These are phyloP conservation scores for Tricholomella constricta DNA, from an alignment of 768 basidiomycete genomes.

Conservation along the genomic window DNA sequence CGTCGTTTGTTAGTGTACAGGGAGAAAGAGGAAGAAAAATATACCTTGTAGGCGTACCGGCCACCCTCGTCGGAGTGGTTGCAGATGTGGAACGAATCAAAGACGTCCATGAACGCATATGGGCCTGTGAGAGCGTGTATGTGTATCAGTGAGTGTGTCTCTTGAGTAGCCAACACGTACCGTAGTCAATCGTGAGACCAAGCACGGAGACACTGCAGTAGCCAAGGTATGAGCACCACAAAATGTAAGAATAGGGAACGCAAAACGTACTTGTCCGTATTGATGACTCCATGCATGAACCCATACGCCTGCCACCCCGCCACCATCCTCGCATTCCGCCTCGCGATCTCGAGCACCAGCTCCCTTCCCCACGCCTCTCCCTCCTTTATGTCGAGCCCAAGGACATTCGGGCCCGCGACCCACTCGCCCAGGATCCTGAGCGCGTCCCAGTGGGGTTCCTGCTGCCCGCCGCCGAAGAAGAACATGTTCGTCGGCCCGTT, in stretches of 20 bases:
- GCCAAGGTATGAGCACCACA: too few relatives aligned
- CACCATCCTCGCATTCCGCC: constrained; percentile 88
- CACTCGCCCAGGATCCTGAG: constrained; percentile 77
- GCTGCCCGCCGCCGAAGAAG: constrained; percentile 80
- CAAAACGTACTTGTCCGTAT: constrained; percentile 81
- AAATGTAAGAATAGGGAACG: neutral
- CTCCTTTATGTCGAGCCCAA: constrained; percentile 48
- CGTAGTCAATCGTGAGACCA: constrained; percentile 79
- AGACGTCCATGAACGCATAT: constrained; percentile 95
- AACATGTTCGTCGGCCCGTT: constrained; percentile 66
- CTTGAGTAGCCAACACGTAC: constrained; percentile 29
- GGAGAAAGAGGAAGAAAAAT: constrained; percentile 3
- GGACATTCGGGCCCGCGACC: constrained; percentile 56
- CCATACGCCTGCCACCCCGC: constrained; percentile 96
- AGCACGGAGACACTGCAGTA: constrained; percentile 65
- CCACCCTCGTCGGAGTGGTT: constrained; percentile 84
- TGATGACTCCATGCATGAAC: constrained; percentile 96
- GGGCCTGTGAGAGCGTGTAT: constrained; percentile 52
- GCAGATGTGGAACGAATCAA: constrained; percentile 82
- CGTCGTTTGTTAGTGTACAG: neutral
- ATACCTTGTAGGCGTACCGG: constrained; percentile 70
- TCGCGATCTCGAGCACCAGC: constrained; percentile 76
- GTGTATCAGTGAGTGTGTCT: neutral
- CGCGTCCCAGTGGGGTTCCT: constrained; percentile 71
- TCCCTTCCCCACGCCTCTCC: constrained; percentile 69